Conservation (phyloP, 768 basidiomycete genomes). For the Panaeolus cyanescens region DNA sequence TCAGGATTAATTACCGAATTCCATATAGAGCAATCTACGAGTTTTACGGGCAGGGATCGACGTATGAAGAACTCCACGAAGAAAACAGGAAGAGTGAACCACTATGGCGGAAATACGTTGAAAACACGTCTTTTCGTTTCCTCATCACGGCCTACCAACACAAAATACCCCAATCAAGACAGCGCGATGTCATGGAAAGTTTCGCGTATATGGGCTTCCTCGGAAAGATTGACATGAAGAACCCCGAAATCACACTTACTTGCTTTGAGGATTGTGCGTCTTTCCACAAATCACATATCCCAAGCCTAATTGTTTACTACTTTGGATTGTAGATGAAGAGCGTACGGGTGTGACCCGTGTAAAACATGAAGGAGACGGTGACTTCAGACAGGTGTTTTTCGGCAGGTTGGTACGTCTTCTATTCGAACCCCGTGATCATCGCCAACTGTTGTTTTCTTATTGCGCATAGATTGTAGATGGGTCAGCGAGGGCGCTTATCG, state of each 20-base stretch:
- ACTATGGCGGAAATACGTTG: conserved; percentile 61
- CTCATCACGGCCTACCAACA: conserved; percentile 74
- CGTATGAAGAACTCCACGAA: conserved; percentile 72
- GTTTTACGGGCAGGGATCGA: conserved; percentile 70
- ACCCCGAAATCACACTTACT: conserved; percentile 70
- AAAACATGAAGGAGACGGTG: conserved; percentile 62
- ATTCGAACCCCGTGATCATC: not conserved
- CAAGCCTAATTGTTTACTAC: not conserved
- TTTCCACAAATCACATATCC: not conserved
- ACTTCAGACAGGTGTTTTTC: conserved; percentile 74
- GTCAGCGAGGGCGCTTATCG: conserved; percentile 66
- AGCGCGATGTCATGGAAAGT: conserved; percentile 68
- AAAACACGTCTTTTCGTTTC: conserved; percentile 81
- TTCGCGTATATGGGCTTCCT: conserved; percentile 85
- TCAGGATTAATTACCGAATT: too few relatives aligned
- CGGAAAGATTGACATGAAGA: conserved; percentile 81
- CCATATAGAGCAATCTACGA: conserved; percentile 69
- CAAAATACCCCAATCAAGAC: conserved; percentile 66
- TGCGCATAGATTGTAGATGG: conserved; percentile 57
- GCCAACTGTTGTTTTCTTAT: not conserved
- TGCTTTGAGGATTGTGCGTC: conserved; percentile 87
- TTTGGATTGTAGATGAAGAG: conserved; percentile 42
- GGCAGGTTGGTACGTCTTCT: conserved; percentile 76
- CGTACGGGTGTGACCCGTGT: conserved; percentile 45
- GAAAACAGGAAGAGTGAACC: conserved; percentile 41